Conservation (phyloP, 495 filamentous ascomycete species). For the Parathielavia appendiculata region DNA sequence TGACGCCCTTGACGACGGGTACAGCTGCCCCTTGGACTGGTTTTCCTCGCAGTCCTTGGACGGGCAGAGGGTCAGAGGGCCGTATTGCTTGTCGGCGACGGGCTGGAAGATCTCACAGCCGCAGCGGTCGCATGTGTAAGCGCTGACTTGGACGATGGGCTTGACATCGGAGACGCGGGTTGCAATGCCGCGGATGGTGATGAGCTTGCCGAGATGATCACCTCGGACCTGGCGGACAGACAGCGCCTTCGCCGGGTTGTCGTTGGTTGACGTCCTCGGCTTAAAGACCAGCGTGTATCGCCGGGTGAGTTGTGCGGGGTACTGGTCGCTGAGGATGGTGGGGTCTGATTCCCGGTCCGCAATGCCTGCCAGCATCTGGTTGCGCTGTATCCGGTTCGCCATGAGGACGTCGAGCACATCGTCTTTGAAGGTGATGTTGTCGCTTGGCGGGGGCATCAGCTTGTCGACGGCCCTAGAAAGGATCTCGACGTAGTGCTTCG, state of each 20-base stretch:
- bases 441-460: constrained; percentile 72
- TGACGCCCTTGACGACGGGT: constrained; percentile 86
- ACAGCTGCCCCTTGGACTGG: constrained; percentile 86
- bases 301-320: constrained; percentile 85
- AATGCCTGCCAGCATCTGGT: constrained; percentile 63
- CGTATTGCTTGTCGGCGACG: constrained; percentile 82
- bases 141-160: constrained; percentile 92
- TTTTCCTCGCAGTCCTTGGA: constrained; percentile 86
- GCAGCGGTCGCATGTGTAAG: constrained; percentile 94
- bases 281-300: constrained; percentile 96
- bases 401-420: constrained; percentile 96
- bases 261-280: constrained; percentile 66
- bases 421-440: constrained; percentile 85
- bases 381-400: constrained; percentile 81
- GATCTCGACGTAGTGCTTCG: constrained; percentile 92
- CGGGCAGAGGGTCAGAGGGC: constrained; percentile 76
- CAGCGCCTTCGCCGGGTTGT: constrained; percentile 74
- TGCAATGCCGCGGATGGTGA: constrained; percentile 90
- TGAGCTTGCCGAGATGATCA: constrained; percentile 86
- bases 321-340: constrained; percentile 55
- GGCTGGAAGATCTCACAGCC: constrained; percentile 98
- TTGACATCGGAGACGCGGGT: constrained; percentile 97
- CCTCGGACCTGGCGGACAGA: constrained; percentile 89
- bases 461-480: constrained; percentile 83
- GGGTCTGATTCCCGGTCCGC: constrained; percentile 64